Conservation (phyloP, 2,329 filamentous ascomycete genomes). For the Acephala macrosclerotiorum region DNA sequence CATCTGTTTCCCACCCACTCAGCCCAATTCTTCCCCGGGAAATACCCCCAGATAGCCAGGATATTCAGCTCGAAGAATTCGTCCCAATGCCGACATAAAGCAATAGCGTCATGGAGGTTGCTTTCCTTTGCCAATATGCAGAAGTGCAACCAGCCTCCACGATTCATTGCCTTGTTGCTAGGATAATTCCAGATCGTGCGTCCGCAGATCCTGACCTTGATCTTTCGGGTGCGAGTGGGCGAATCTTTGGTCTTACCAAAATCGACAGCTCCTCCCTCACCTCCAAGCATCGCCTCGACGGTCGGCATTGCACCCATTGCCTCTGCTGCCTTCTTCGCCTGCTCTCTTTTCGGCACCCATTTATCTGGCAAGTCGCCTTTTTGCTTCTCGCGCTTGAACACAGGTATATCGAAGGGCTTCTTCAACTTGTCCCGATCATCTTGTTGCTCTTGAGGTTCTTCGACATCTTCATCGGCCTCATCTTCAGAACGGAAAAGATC, state of each 20-base stretch:
- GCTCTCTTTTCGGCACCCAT: conserved; percentile 35
- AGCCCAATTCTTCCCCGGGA: conserved; percentile 54
- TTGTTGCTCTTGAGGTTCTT: background rate
- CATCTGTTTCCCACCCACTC: conserved; percentile 49
- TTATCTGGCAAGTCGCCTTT: conserved; percentile 36
- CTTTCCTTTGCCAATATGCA: conserved; percentile 58
- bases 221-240: conserved; percentile 46
- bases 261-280: conserved; percentile 36
- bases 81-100: conserved; percentile 58
- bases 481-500: conserved; percentile 53
- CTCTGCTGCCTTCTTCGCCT: conserved; percentile 29
- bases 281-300: conserved; percentile 34
- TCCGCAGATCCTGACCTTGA: conserved; percentile 53
- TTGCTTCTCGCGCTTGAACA: conserved; percentile 13
- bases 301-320: conserved; percentile 39
- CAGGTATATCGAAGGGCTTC: conserved; percentile 34
- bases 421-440: conserved; percentile 33
- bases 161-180: conserved; percentile 53
- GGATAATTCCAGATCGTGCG: conserved; percentile 59
- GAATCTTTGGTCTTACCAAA: conserved; percentile 47
- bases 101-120: conserved; percentile 51
- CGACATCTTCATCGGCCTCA: conserved; percentile 45
- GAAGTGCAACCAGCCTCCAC: conserved; percentile 59
- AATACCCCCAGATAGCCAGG: conserved; percentile 53
- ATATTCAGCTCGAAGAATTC: conserved; percentile 58